Percentiles rank a stretch among this genome's conserved stretches.
These are phyloP conservation scores for Colletotrichum siamense DNA, from an alignment of 2,329 filamentous ascomycete genomes.

Conservation along the genomic window DNA sequence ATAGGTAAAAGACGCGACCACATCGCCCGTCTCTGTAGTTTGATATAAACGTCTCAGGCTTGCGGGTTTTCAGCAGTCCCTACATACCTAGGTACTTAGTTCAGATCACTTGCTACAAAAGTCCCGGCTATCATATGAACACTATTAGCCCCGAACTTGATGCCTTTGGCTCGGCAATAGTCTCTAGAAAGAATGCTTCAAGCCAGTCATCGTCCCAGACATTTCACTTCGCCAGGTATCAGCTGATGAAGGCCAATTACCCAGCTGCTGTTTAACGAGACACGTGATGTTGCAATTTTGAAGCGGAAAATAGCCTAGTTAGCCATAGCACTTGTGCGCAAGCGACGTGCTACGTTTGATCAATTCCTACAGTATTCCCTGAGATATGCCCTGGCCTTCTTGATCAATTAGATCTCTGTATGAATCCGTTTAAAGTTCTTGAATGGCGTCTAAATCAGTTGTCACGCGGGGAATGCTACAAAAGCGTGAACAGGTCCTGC, in stretches of 20 bases:
- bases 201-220: background rate
- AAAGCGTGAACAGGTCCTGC: too few relatives aligned
- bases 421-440: too few relatives aligned
- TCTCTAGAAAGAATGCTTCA: background rate
- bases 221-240: background rate
- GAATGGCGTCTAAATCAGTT: too few relatives aligned
- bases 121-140: background rate
- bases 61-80: background rate
- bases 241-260: background rate
- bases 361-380: background rate
- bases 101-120: background rate
- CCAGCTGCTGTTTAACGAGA: background rate
- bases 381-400: too few relatives aligned
- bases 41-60: background rate
- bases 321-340: background rate
- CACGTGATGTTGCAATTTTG: background rate
- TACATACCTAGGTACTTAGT: background rate
- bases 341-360: background rate
- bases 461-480: too few relatives aligned
- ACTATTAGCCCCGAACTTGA: background rate
- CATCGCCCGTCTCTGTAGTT: background rate
- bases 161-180: background rate
- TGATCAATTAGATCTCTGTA: accelerated
- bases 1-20: background rate
- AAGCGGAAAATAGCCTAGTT: background rate